Conservation (phyloP, 768 basidiomycete genomes). For the Candolleomyces efflorescens region DNA sequence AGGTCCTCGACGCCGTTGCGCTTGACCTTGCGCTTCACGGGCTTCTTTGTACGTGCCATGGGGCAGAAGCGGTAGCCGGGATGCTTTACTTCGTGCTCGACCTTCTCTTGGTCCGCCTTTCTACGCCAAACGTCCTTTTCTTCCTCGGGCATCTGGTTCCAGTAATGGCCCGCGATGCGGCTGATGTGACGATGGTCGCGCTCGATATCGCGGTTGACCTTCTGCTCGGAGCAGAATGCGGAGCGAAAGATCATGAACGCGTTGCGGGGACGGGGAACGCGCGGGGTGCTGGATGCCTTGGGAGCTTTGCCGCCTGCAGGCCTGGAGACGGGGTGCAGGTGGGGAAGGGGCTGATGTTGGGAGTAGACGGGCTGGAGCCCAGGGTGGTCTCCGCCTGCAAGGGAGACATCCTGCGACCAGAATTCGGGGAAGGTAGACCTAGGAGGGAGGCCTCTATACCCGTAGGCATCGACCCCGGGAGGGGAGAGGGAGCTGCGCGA, state of each 20-base stretch:
- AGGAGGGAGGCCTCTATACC: too few relatives aligned
- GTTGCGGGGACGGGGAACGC: conserved; percentile 77
- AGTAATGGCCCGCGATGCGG: conserved; percentile 49
- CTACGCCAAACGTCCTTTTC: conserved; percentile 49
- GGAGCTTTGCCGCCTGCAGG: background rate
- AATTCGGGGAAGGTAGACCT: too few relatives aligned
- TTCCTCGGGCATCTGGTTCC: conserved; percentile 47
- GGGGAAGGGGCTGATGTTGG: background rate
- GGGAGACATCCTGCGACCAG: background rate
- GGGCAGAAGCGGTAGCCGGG: conserved; percentile 57
- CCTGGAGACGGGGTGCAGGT: background rate
- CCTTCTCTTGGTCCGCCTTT: conserved; percentile 49
- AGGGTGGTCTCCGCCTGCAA: background rate
- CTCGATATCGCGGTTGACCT: conserved; percentile 44
- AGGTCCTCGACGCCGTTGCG: conserved; percentile 46
- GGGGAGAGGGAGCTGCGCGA: background rate
- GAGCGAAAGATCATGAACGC: conserved; percentile 77
- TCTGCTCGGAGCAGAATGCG: conserved; percentile 51
- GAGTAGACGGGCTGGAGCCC: background rate
- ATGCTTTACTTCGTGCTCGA: conserved; percentile 41
- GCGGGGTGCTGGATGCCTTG: conserved; percentile 14
- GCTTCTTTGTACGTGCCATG: conserved; percentile 35
- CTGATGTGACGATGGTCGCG: conserved; percentile 57
- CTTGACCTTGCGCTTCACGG: conserved; percentile 47
- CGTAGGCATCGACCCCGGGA: too few relatives aligned